Evolutionary conservation across 1,139 yeast species (phyloP).

Genomic region (Suhomyces choctaworum): DNA sequence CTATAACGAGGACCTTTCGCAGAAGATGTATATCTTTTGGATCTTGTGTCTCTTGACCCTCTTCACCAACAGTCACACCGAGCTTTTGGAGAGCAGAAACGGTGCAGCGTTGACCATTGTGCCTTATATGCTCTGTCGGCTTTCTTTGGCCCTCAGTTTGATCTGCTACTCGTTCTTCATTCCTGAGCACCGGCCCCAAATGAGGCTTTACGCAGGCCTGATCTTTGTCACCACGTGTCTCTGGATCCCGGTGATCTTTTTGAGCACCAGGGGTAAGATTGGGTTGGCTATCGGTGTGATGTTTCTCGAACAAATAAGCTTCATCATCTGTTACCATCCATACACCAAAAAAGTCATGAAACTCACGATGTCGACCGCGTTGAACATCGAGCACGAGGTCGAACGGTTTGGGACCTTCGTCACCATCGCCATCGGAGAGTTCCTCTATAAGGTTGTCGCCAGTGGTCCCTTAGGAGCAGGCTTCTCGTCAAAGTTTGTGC

Average conservation of each 20-base stretch:
- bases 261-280: conserved; percentile 46
- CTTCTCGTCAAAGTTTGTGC: conserved; percentile 42
- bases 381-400: conserved; percentile 67
- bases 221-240: conserved; percentile 35
- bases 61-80: conserved; percentile 52
- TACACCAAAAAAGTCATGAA: conserved; percentile 41
- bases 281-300: conserved; percentile 47
- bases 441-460: conserved; percentile 58
- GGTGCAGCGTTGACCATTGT: conserved; percentile 48
- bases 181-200: conserved; percentile 56
- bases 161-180: conserved; percentile 50
- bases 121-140: conserved; percentile 50
- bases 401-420: conserved; percentile 61
- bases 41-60: conserved; percentile 51
- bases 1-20: conserved; percentile 61
- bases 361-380: conserved; percentile 55
- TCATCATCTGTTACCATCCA: conserved; percentile 47
- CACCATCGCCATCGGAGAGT: conserved; percentile 68
- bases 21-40: conserved; percentile 56
- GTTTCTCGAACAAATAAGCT: conserved; percentile 41
- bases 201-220: conserved; percentile 39
- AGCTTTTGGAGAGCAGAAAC: conserved; percentile 31
- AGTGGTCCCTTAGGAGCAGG: conserved; percentile 50
- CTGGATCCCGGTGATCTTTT: conserved; percentile 52
- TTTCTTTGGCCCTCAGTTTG: conserved; percentile 37